Conservation (phyloP, 495 filamentous ascomycete species). For the Articulospora tetracladia region DNA sequence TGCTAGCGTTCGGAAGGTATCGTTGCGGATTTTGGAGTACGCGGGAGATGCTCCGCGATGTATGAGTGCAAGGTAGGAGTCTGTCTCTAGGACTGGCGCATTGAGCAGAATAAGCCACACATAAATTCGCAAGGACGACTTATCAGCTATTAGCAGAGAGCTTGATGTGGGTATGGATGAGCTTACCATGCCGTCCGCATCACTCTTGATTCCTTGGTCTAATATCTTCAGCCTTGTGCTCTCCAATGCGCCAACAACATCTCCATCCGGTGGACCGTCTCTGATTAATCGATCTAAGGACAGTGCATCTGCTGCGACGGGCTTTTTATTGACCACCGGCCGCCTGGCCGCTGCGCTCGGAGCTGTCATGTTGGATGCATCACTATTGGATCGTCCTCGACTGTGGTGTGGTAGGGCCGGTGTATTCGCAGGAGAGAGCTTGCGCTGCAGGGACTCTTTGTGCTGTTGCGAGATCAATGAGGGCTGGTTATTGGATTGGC, state of each 20-base stretch:
- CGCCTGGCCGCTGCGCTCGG: conserved; percentile 13
- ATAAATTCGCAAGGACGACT: conserved; percentile 94
- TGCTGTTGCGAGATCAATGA: conserved; percentile 28
- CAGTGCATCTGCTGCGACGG: conserved; percentile 53
- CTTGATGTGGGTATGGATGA: background rate
- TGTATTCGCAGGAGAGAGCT: conserved; percentile 23
- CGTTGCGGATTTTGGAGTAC: conserved; percentile 96
- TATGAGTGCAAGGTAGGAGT: conserved; percentile 83
- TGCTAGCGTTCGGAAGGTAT: conserved; percentile 93
- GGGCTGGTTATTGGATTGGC: conserved; percentile 26
- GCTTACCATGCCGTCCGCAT: conserved; percentile 84
- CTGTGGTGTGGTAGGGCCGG: conserved; percentile 25
- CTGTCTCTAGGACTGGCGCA: conserved; percentile 75
- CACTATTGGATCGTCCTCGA: conserved; percentile 68
- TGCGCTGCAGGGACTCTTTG: conserved; percentile 29
- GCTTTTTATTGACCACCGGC: conserved; percentile 19
- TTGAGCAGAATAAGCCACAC: conserved; percentile 92
- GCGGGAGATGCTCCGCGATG: conserved; percentile 90
- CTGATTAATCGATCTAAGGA: conserved; percentile 64
- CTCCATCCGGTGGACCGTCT: conserved; percentile 68
- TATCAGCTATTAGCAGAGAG: background rate
- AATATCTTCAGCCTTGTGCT: conserved; percentile 75
- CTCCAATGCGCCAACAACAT: conserved; percentile 62
- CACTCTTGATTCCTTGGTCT: conserved; percentile 73
- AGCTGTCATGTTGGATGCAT: conserved; percentile 43